Conservation (phyloP, 2,329 filamentous ascomycete genomes). For the Aspergillus clavatus region DNA sequence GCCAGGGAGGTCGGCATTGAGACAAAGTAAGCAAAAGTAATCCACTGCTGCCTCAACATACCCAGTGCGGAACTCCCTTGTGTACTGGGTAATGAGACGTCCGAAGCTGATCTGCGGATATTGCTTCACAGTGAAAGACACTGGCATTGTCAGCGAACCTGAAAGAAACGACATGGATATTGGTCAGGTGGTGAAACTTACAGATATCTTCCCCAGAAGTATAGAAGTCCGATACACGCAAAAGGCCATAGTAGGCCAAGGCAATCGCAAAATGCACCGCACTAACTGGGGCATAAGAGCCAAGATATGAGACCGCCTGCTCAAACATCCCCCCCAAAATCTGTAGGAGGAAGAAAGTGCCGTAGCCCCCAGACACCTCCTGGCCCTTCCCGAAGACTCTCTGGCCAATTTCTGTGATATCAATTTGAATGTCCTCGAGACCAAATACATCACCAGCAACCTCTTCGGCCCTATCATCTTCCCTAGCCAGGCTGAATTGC, state of each 20-base stretch:
- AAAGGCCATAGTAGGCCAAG: conserved; percentile 79
- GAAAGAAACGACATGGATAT: conserved; percentile 2
- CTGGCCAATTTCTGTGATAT: conserved; percentile 81
- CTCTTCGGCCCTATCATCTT: conserved; percentile 58
- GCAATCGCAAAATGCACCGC: conserved; percentile 93
- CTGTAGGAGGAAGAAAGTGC: conserved; percentile 90
- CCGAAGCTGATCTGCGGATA: conserved; percentile 87
- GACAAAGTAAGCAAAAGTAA: conserved; percentile 84
- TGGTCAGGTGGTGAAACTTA: conserved; percentile 39
- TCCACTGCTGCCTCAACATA: conserved; percentile 87
- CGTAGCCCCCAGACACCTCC: conserved; percentile 74
- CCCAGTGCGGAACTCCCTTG: conserved; percentile 87
- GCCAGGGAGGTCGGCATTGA: conserved; percentile 77
- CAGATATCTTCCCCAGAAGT: conserved; percentile 65
- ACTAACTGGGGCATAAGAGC: conserved; percentile 85
- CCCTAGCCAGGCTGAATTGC: conserved; percentile 59
- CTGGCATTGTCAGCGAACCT: conserved; percentile 30
- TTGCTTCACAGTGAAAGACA: conserved; percentile 51
- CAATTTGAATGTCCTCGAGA: conserved; percentile 66
- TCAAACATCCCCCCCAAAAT: conserved; percentile 90
- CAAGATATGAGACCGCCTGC: conserved; percentile 84
- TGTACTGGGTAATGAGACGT: conserved; percentile 90
- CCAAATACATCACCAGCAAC: conserved; percentile 59
- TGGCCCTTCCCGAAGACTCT: conserved; percentile 82
- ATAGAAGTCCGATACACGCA: conserved; percentile 79